Evolutionary conservation across 2,329 filamentous ascomycete genomes (phyloP).

Genomic region (Myriosclerotinia duriaeana): DNA sequence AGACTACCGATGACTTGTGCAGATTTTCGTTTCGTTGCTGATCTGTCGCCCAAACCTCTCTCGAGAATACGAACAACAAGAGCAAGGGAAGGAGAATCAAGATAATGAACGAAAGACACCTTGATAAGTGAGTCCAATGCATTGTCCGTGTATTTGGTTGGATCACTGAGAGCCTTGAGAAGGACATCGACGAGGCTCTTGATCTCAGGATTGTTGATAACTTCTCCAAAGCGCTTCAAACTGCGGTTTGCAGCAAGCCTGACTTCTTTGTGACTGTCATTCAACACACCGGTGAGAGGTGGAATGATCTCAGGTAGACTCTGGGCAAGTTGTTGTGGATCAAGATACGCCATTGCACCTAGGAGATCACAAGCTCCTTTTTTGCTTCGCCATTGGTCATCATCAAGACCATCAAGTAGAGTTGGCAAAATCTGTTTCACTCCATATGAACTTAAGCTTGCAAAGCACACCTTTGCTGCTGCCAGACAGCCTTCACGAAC

Average conservation of each 20-base stretch:
- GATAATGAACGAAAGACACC: conserved; percentile 96
- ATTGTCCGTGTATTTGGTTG: conserved; percentile 94
- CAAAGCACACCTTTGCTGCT: conserved; percentile 91
- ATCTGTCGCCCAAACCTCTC: conserved; percentile 85
- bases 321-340: conserved; percentile 87
- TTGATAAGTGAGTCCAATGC: conserved; percentile 93
- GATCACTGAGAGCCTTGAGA: conserved; percentile 94
- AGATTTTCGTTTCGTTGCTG: conserved; percentile 92
- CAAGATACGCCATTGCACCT: conserved; percentile 97
- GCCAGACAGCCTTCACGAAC: conserved; percentile 92
- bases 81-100: conserved; percentile 94
- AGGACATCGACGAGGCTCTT: conserved; percentile 88
- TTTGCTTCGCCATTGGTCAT: conserved; percentile 96
- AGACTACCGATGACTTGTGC: conserved; percentile 97
- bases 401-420: conserved; percentile 86
- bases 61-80: conserved; percentile 94
- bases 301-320: conserved; percentile 97
- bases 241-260: conserved; percentile 88
- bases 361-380: conserved; percentile 96
- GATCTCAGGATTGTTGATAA: conserved; percentile 96
- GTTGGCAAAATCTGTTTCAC: conserved; percentile 94
- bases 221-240: conserved; percentile 95
- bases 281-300: conserved; percentile 87
- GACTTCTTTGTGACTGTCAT: conserved; percentile 98
- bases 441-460: conserved; percentile 88